phyloP scores from a whole-genome alignment of 1,284 basidiomycete species.

The Fomitopsis pinicola region DNA sequence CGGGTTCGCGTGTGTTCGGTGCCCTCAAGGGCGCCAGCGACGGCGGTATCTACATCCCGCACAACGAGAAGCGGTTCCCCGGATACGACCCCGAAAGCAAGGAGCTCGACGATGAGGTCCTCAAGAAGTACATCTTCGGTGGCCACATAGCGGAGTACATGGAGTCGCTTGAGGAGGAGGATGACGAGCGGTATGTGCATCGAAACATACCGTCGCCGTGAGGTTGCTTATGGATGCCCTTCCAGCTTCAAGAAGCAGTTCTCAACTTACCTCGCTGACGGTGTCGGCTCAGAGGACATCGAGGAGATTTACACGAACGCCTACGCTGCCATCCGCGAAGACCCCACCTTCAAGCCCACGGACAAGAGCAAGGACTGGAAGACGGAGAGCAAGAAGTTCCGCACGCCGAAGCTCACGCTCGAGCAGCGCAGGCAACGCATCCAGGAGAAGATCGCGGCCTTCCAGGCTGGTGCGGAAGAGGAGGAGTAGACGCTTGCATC shows the following conservation, averaged over 20 bases:
- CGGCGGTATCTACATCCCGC: constrained; percentile 97
- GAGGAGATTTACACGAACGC: constrained; percentile 94
- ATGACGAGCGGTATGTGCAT: constrained; percentile 81
- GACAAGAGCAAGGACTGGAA: constrained; percentile 96
- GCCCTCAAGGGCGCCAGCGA: constrained; percentile 99
- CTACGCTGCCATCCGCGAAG: constrained; percentile 92
- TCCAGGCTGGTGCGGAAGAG: constrained; percentile 55
- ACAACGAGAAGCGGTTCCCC: constrained; percentile 98
- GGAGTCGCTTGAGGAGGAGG: constrained; percentile 99
- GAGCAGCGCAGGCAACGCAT: constrained; percentile 79
- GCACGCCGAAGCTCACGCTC: constrained; percentile 67
- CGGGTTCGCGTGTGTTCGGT: constrained; percentile 97
- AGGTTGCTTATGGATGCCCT: background rate
- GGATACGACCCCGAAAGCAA: constrained; percentile 96
- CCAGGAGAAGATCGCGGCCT: constrained; percentile 80
- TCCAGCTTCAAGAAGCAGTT: constrained; percentile 98
- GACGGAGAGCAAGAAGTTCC: constrained; percentile 78
- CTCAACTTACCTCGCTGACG: constrained; percentile 92
- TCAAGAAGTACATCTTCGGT: constrained; percentile 98
- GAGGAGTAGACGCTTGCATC: constrained; percentile 41
- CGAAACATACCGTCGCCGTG: background rate
- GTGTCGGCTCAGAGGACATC: constrained; percentile 93
- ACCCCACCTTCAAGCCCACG: constrained; percentile 87
- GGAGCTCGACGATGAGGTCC: constrained; percentile 89
- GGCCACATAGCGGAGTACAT: constrained; percentile 99